Evolutionary conservation across 257 asterid genomes (phyloP), one percentile per base, ranked within the genome.

Genomic region (Nicotiana sylvestris): DNA sequence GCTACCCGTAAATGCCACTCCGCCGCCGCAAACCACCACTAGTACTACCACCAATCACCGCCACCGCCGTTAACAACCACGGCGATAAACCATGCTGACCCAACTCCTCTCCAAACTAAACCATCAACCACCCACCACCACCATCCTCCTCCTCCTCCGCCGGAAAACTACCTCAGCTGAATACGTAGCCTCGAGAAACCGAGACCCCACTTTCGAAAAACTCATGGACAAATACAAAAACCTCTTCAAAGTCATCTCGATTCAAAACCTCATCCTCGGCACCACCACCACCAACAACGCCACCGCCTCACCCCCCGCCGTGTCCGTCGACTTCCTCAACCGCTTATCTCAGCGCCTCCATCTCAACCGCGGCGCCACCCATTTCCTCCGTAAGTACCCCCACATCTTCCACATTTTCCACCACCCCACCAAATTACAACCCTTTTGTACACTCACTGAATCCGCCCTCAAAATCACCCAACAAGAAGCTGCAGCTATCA

Each of bases 191-290:
- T 88, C 93, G 25, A 87, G 99, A 86, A 89, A 91, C 78, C 91
- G 97, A 77, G 99, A 95, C 82, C 95, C 97, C 74, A 94, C 92
- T 57, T 92, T 95, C 84, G 99, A 95, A 56, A 94, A 94, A 80
- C 92, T 94, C 46, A 95, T 92, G 99, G 97, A 92, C 68, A 88
- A 87, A 74, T 90, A 94, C 95, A 95, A 92, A 85, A 86, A 92
- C 85, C 91, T 94, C 82, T 87, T 91, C 64, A 91, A 91, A 86
- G 97, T 91, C 29, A 81, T 91, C 84, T 76, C 94, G 56, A 92
- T 94, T 65, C 98, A 92, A 85, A 97, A 95, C 84, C 97, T 95
- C 79, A 91, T 92, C 85, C 97, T 92, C 65, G 87, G 94, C 70
- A 80, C 85, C 55, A 66, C 86, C 37, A 32, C 84, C 55, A 66